phyloP scores from a whole-genome alignment of 371 early-diverging fungal genomes.

The Zopfochytrium polystomum region DNA sequence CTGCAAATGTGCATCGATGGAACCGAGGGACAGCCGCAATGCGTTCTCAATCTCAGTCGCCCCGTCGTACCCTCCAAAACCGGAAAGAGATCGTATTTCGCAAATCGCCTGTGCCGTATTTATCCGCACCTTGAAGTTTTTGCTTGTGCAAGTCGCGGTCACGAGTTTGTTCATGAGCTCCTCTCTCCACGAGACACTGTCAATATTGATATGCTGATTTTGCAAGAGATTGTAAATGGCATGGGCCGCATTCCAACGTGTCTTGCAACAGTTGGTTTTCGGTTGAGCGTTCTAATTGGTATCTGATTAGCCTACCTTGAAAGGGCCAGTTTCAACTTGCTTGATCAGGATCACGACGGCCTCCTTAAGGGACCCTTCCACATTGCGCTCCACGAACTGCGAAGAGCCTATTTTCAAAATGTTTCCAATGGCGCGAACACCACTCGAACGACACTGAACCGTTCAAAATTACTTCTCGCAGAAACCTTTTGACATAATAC shows the following conservation, averaged over 20 bases:
- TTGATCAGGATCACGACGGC: slow-evolving; percentile 58
- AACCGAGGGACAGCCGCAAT: slow-evolving; percentile 47
- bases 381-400: too few species aligned
- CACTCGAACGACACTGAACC: slow-evolving; percentile 65
- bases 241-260: slow-evolving; percentile 82
- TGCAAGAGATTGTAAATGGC: slow-evolving; percentile 64
- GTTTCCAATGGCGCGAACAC: slow-evolving; percentile 70
- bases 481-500: slow-evolving; percentile 33
- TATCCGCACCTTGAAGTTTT: slow-evolving; percentile 79
- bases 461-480: neutral
- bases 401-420: slow-evolving; percentile 57
- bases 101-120: slow-evolving; percentile 69
- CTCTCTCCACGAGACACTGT: too few species aligned
- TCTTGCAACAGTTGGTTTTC: slow-evolving; percentile 37
- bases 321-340: slow-evolving; percentile 66
- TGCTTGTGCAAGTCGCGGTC: slow-evolving; percentile 55
- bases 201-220: slow-evolving; percentile 55
- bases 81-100: slow-evolving; percentile 42
- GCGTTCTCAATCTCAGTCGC: slow-evolving; percentile 23
- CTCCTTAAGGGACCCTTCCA: too few species aligned
- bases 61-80: slow-evolving; percentile 37
- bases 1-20: slow-evolving; percentile 43
- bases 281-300: neutral
- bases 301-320: slow-evolving; percentile 58
- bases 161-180: slow-evolving; percentile 55